Evolutionary conservation across 495 filamentous ascomycete genomes (phyloP).

Genomic region (Penicillium mononematosum): DNA sequence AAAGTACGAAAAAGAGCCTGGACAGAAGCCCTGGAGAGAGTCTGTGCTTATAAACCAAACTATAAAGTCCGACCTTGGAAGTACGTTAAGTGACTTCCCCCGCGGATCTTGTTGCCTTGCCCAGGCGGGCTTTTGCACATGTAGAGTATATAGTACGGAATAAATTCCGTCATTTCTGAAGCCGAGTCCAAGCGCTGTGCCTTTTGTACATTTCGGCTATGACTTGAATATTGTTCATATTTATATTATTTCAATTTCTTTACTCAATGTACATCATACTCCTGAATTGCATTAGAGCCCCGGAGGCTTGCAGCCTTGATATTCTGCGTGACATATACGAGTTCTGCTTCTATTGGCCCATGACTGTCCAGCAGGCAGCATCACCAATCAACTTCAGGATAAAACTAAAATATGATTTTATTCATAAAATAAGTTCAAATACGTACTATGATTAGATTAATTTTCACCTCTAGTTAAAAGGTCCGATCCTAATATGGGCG

Average conservation of each 20-base stretch:
- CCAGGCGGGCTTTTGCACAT: not conserved
- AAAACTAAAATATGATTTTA: not conserved
- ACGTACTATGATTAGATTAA: not conserved
- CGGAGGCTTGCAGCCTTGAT: not conserved
- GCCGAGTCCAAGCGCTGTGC: conserved; percentile 23
- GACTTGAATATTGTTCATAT: not conserved
- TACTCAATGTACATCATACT: not conserved
- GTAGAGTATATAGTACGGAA: conserved; percentile 18
- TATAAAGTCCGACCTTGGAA: not conserved
- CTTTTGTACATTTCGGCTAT: conserved; percentile 27
- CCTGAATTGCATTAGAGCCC: not conserved
- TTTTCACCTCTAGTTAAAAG: not conserved
- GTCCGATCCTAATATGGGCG: not conserved
- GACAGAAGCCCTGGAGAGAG: not conserved
- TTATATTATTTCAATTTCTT: not conserved
- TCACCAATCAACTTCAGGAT: not conserved
- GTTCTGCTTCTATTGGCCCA: not conserved
- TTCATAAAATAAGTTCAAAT: not conserved
- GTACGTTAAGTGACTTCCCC: not conserved
- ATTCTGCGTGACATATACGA: not conserved
- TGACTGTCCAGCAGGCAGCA: not conserved
- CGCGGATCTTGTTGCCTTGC: not conserved
- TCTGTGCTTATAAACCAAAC: not conserved
- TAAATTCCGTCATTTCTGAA: conserved; percentile 16
- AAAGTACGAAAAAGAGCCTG: not conserved